Conservation (phyloP, 225 moss, liverwort and hornwort genomes). For the Sphagnum tenellum region DNA sequence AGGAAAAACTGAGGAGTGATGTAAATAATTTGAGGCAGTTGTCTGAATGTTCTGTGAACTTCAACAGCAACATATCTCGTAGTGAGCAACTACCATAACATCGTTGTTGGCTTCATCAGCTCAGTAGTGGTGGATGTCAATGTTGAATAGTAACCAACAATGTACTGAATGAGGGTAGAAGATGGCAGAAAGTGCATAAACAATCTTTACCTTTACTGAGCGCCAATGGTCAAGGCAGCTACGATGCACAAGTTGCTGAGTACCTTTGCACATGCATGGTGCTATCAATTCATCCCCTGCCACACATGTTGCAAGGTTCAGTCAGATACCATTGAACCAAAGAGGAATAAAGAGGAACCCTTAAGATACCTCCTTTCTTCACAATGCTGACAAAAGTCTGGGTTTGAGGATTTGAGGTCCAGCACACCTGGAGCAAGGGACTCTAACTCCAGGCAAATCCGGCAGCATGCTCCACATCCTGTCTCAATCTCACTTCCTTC, state of each 20-base stretch:
- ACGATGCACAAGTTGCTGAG: slow-evolving; percentile 33
- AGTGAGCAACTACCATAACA: no score
- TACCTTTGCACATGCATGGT: slow-evolving; percentile 33
- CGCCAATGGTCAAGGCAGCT: slow-evolving; percentile 35
- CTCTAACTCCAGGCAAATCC: slow-evolving; percentile 35
- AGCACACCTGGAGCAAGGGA: slow-evolving; percentile 14
- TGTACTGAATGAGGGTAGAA: not conserved
- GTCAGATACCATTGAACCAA: no score
- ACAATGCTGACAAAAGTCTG: no score
- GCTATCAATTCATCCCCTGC: slow-evolving; percentile 30
- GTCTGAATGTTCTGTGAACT: no score
- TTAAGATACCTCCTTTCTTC: no score
- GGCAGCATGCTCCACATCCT: slow-evolving; percentile 18
- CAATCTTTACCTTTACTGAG: slow-evolving; percentile 20
- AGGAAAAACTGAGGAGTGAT: no score
- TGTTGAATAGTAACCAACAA: no score
- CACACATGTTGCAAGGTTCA: not conserved
- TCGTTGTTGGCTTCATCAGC: no score
- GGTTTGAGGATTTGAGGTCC: not conserved
- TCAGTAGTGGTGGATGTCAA: no score
- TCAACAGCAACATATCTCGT: not conserved
- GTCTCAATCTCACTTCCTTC: slow-evolving; percentile 18
- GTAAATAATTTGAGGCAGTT: no score
- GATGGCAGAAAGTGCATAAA: not conserved
- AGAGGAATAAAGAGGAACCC: no score